phyloP scores from a whole-genome alignment of 2,329 filamentous ascomycete species.

The Talaromyces rugulosus region DNA sequence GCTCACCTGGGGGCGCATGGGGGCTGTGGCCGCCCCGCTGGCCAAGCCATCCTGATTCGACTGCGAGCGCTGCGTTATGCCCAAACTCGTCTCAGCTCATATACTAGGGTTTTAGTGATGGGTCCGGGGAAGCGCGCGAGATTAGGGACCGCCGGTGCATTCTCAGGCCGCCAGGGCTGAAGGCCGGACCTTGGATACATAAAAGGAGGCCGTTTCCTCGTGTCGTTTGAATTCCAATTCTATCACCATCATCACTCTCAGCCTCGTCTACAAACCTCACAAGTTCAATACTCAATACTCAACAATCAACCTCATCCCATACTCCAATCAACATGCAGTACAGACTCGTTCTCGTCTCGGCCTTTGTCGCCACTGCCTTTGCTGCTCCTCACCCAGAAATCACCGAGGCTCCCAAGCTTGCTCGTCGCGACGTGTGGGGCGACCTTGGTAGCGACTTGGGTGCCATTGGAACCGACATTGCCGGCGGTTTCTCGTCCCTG shows the following conservation, averaged over 20 bases:
- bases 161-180: slow-evolving; percentile 1
- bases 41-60: background rate
- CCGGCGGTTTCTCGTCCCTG: slow-evolving; percentile 9
- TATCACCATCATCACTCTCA: background rate
- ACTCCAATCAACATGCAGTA: slow-evolving; percentile 9
- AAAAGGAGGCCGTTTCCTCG: slow-evolving; percentile 7
- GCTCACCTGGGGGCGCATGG: background rate
- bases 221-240: background rate
- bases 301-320: background rate
- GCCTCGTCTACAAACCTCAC: background rate
- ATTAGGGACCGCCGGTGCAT: background rate
- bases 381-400: slow-evolving; percentile 12
- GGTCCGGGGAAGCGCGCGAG: background rate
- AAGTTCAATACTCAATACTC: background rate
- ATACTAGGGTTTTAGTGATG: background rate
- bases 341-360: slow-evolving; percentile 7
- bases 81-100: background rate
- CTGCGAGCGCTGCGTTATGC: background rate
- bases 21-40: background rate
- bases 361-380: slow-evolving; percentile 6
- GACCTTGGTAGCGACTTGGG: slow-evolving; percentile 11
- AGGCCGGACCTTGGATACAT: background rate
- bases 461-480: slow-evolving; percentile 9
- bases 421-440: slow-evolving; percentile 7
- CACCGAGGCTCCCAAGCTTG: slow-evolving; percentile 7